Evolutionary conservation across 148 eudicot species (phyloP).

Genomic region (Rhododendron williamsianum): DNA sequence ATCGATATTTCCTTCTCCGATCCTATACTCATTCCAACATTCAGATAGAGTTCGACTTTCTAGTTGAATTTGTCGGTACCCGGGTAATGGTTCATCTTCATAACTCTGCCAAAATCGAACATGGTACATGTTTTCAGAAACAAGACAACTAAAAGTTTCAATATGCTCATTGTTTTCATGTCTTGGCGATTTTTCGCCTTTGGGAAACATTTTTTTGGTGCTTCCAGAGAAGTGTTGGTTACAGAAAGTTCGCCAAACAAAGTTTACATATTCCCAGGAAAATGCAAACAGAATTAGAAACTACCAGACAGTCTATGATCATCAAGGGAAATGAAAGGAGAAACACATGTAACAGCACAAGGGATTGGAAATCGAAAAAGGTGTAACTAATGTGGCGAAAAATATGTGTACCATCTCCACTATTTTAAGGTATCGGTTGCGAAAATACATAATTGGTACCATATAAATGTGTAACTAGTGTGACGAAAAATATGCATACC

Average conservation of each 20-base stretch:
- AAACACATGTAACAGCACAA: neutral
- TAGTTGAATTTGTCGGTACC: conserved; percentile 46
- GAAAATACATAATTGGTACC: too few relatives aligned
- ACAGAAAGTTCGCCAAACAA: neutral
- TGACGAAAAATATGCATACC: too few relatives aligned
- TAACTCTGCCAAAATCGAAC: conserved; percentile 49
- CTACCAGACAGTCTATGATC: neutral
- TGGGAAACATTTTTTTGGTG: neutral
- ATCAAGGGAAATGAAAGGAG: neutral
- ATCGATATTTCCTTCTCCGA: conserved; percentile 21
- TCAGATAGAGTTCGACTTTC: conserved; percentile 45
- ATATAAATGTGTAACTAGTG: too few relatives aligned
- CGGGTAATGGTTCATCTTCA: conserved; percentile 73
- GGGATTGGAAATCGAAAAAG: neutral
- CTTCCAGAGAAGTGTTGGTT: neutral
- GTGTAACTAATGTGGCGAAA: too few relatives aligned
- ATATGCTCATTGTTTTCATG: neutral
- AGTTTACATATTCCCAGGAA: neutral
- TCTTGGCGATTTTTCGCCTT: neutral
- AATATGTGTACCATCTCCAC: too few relatives aligned
- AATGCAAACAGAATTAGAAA: neutral
- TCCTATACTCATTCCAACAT: conserved; percentile 55
- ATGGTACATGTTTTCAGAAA: neutral
- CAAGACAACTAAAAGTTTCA: neutral
- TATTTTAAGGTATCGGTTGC: too few relatives aligned